These are phyloP conservation scores for Psilocybe azurescens DNA, from an alignment of 768 basidiomycete genomes.

Conservation along the genomic window DNA sequence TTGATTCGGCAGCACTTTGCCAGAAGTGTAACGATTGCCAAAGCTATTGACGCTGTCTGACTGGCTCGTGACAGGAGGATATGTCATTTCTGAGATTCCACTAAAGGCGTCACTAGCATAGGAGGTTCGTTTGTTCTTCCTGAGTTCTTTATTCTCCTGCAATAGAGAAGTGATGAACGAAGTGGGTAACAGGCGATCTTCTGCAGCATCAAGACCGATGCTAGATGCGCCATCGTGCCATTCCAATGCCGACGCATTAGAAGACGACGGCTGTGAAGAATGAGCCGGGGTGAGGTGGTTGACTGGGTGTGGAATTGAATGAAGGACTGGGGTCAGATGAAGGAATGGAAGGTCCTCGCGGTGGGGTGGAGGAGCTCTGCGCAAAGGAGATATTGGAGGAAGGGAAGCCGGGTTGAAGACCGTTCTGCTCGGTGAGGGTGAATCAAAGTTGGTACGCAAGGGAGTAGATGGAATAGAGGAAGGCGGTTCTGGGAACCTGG, in stretches of 20 bases:
- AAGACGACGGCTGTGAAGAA: constrained; percentile 20
- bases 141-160: constrained; percentile 43
- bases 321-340: constrained; percentile 19
- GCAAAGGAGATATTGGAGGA: constrained; percentile 27
- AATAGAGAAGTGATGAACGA: constrained; percentile 66
- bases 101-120: constrained; percentile 48
- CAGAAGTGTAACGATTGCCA: constrained; percentile 9
- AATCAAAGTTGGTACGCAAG: constrained; percentile 34
- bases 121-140: constrained; percentile 34
- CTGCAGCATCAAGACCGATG: constrained; percentile 59
- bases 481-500: constrained; percentile 61
- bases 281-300: neutral
- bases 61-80: constrained; percentile 45
- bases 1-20: constrained; percentile 5
- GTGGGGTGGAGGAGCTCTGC: constrained; percentile 11
- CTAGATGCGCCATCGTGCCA: constrained; percentile 69
- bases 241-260: constrained; percentile 46
- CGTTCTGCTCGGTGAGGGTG: constrained; percentile 32
- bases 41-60: constrained; percentile 15
- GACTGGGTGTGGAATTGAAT: constrained; percentile 7
- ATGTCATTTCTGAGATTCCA: constrained; percentile 60
- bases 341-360: constrained; percentile 14
- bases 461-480: constrained; percentile 50
- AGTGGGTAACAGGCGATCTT: constrained; percentile 64
- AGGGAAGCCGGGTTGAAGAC: constrained; percentile 27